These are phyloP conservation scores for Candida incommunis DNA, from an alignment of 805 yeast genomes.

Conservation along the genomic window DNA sequence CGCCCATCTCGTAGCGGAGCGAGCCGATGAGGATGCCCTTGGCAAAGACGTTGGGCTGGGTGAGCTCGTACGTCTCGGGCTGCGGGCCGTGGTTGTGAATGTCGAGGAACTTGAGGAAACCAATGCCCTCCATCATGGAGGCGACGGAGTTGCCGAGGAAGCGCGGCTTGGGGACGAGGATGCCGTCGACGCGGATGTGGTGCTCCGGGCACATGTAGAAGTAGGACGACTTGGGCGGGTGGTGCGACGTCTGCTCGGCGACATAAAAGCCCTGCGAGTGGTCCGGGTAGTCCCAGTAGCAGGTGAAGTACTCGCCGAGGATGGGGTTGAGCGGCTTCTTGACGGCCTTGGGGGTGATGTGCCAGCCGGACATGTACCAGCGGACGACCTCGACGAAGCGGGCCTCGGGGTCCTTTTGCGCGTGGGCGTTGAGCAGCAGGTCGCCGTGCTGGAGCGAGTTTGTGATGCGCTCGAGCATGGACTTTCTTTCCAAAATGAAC, in stretches of 20 bases:
- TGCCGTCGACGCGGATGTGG: conserved; percentile 77
- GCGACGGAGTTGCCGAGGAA: conserved; percentile 95
- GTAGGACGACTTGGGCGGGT: conserved; percentile 95
- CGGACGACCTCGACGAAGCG: conserved; percentile 63
- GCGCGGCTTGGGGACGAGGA: conserved; percentile 71
- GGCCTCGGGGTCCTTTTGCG: conserved; percentile 38
- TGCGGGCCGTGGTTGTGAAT: conserved; percentile 29
- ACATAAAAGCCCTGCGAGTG: conserved; percentile 62
- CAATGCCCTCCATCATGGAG: conserved; percentile 89
- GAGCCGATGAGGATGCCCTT: conserved; percentile 87
- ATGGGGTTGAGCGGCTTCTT: conserved; percentile 95
- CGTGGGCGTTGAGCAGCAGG: conserved; percentile 55
- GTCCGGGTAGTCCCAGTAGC: conserved; percentile 83
- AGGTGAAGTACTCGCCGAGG: conserved; percentile 76
- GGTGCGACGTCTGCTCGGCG: conserved; percentile 93
- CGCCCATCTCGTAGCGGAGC: conserved; percentile 83
- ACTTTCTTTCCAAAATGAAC: conserved; percentile 84
- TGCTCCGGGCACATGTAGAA: conserved; percentile 75
- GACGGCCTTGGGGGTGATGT: conserved; percentile 96
- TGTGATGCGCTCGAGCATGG: conserved; percentile 91
- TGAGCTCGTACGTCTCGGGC: conserved; percentile 62
- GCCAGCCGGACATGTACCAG: conserved; percentile 96
- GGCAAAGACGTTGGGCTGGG: conserved; percentile 95
- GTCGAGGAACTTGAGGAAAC: conserved; percentile 54
- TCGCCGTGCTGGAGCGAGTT: conserved; percentile 71